These are phyloP conservation scores for Adansonia gregorii DNA, from an alignment of 441 rosid genomes.

Conservation along the genomic window DNA sequence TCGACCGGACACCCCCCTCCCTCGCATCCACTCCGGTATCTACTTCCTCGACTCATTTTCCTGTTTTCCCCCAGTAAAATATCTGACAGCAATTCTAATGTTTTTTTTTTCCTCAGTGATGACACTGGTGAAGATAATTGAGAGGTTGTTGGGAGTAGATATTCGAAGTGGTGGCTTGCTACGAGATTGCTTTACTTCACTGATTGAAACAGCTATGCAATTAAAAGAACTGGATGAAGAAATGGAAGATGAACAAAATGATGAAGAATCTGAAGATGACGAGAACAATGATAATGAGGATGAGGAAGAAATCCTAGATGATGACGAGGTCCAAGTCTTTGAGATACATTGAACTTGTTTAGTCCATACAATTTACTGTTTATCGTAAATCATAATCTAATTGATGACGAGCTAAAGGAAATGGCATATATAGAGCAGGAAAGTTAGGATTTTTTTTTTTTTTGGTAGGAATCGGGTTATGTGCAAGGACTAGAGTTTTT, in stretches of 20 bases:
- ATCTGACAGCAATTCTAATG: not conserved
- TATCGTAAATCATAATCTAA: not conserved
- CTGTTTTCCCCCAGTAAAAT: not conserved
- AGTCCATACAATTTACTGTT: constrained; percentile 15
- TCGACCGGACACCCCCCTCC: not conserved
- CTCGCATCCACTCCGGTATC: not conserved
- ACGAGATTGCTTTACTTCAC: constrained; percentile 55
- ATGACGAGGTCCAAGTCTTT: constrained; percentile 56
- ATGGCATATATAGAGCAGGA: constrained; percentile 1
- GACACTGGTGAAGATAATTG: constrained; percentile 64
- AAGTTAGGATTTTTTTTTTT: constrained; percentile 5
- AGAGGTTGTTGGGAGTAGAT: constrained; percentile 57
- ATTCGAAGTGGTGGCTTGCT: constrained; percentile 44
- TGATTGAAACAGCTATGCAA: constrained; percentile 60
- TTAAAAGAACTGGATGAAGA: constrained; percentile 66
- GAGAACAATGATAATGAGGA: constrained; percentile 45
- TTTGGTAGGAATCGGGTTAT: not conserved
- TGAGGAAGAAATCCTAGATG: constrained; percentile 40
- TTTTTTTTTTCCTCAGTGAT: constrained; percentile 51
- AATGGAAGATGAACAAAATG: constrained; percentile 54
- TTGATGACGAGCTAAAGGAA: not conserved
- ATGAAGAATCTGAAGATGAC: constrained; percentile 54
- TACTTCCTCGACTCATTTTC: not conserved
- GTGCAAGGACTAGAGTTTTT: constrained; percentile 16
- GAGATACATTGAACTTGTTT: not conserved